A percentile compares a stretch with the other conserved stretches of the same genome.
phyloP scores from a whole-genome alignment of 1,284 basidiomycete genomes.

The Microstroma glucosiphilum region DNA sequence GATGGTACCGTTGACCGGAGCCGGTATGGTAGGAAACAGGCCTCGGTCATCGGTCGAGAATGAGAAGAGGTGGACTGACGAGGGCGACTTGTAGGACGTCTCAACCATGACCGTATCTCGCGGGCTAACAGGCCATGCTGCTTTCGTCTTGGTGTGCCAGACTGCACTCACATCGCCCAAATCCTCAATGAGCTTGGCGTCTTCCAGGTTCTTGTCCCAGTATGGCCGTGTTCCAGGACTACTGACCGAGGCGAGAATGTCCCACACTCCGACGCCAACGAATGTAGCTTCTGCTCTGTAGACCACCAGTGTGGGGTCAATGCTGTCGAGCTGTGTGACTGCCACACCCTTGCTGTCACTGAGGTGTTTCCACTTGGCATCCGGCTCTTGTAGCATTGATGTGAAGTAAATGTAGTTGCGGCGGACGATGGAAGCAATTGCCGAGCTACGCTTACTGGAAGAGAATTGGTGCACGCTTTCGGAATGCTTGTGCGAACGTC shows the following conservation, averaged over 20 bases:
- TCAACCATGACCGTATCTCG: constrained; percentile 84
- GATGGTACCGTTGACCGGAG: constrained; percentile 67
- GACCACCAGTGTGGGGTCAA: constrained; percentile 92
- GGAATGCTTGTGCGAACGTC: neutral
- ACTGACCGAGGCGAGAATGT: constrained; percentile 80
- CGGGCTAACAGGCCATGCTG: constrained; percentile 54
- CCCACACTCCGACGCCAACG: constrained; percentile 92
- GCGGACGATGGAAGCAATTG: constrained; percentile 73
- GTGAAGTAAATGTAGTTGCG: constrained; percentile 96
- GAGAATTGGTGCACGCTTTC: neutral
- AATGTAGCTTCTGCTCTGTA: constrained; percentile 96
- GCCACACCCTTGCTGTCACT: constrained; percentile 83
- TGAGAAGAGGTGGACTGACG: constrained; percentile 85
- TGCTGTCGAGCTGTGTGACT: constrained; percentile 76
- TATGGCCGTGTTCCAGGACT: constrained; percentile 72
- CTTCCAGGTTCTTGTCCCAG: constrained; percentile 89
- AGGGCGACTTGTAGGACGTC: constrained; percentile 91
- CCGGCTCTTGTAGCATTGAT: constrained; percentile 90
- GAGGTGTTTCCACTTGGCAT: constrained; percentile 87
- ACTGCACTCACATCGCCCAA: constrained; percentile 66
- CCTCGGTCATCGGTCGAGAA: constrained; percentile 86
- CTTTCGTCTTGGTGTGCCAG: constrained; percentile 36
- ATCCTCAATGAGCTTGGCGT: constrained; percentile 76
- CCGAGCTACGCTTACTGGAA: constrained; percentile 28
- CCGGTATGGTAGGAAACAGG: constrained; percentile 71